Percentiles rank a stretch among this genome's conserved stretches.
Conservation (phyloP, 371 early-diverging fungal species). For the Rhizopus microsporus region DNA sequence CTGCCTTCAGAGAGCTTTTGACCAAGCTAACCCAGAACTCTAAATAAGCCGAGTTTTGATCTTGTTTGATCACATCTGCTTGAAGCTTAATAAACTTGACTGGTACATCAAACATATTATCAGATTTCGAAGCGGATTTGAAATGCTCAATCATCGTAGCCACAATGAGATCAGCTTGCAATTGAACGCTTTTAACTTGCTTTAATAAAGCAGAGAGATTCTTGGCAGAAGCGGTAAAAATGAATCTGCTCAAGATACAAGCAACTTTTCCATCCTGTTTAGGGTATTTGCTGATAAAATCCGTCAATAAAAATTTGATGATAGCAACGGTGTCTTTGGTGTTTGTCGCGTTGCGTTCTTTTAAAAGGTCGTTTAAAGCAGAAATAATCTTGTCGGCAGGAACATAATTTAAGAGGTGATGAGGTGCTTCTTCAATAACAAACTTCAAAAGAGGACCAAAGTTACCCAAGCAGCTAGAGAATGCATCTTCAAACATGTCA, state of each 20-base stretch:
- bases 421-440: slow-evolving; percentile 36
- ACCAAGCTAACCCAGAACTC: slow-evolving; percentile 37
- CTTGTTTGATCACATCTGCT: slow-evolving; percentile 29
- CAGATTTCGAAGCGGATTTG: slow-evolving; percentile 11
- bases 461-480: slow-evolving; percentile 56
- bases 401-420: slow-evolving; percentile 34
- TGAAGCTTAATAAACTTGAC: slow-evolving; percentile 33
- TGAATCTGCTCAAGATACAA: slow-evolving; percentile 33
- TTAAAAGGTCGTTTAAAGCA: slow-evolving; percentile 26
- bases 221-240: slow-evolving; percentile 29
- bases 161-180: slow-evolving; percentile 15
- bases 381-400: slow-evolving; percentile 39
- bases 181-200: not conserved
- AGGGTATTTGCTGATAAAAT: slow-evolving; percentile 30
- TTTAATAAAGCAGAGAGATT: slow-evolving; percentile 20
- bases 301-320: slow-evolving; percentile 35
- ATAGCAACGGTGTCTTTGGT: slow-evolving; percentile 27
- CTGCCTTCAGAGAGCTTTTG: slow-evolving; percentile 13
- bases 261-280: slow-evolving; percentile 24
- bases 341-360: slow-evolving; percentile 30
- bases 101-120: slow-evolving; percentile 18
- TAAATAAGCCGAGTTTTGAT: slow-evolving; percentile 5
- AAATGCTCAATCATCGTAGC: slow-evolving; percentile 20
- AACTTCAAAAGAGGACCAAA: slow-evolving; percentile 48
- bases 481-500: slow-evolving; percentile 54